Evolutionary conservation across 331 rosid genomes (phyloP), one percentile per base, ranked within the genome.

Genomic region (Quercus tomentella): DNA sequence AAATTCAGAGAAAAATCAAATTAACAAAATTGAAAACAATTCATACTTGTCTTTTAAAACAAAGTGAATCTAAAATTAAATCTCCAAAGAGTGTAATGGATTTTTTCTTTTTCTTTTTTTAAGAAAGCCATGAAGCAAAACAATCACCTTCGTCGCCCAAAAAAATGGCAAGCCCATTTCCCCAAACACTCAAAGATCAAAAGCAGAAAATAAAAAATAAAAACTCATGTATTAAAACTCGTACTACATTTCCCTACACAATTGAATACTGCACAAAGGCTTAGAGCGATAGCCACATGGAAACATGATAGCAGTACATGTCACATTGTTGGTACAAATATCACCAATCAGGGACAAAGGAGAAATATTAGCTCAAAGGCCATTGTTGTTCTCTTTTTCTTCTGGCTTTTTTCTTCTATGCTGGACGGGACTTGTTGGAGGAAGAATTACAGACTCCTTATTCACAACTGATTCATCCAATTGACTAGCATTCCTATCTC

Each of bases 371-470:
- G 22, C 43, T 83, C 63, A 90, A 52, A 81, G 92, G 81, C 91
- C 88, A 69, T 79, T 76, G 84, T 94, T 92, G 84, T 94, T 92
- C 88, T 94, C 98, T 88, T 94, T 94, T 86, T 94, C 97, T 56
- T 89, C 93, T 26, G 81, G 67, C 49, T 41, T 41, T 79, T 86
- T 26, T 77, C 81, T 85, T 60, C 74, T 89, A 25, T 73, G 85
- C 84, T 83, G 77, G 16, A 43, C 67, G 16, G 89, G 88, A 33
- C 88, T 87, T 76, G 90, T 85, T 45, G 87, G 83, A 76, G 83
- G 81, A 56, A 83, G 72, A 75, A 25, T 41, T 8, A 71, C 86
- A 12, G 87, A 66, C 2, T 90, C 94, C 83, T 88, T 91, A 49
- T 77, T 89, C 21, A 52, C 68, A 9, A 62, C 77, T 7, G 87